Evolutionary conservation across 768 basidiomycete genomes (phyloP).

Genomic region (Auriscalpium orientale): DNA sequence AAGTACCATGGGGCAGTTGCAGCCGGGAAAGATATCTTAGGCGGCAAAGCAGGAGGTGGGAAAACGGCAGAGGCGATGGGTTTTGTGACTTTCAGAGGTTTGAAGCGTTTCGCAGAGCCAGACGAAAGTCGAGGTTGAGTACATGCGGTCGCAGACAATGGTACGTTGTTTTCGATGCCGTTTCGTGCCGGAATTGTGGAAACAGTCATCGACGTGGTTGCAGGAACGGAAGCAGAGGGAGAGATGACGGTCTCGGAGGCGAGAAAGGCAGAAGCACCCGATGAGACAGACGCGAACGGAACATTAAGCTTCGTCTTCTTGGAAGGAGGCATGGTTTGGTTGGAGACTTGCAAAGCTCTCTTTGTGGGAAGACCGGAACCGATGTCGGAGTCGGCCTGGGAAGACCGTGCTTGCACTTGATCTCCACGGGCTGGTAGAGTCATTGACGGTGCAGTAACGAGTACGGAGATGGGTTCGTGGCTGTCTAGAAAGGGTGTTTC

Average conservation of each 20-base stretch:
- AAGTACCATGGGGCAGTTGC: conserved; percentile 19
- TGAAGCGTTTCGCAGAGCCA: conserved; percentile 17
- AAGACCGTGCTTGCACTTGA: too few relatives aligned
- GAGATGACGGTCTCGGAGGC: not conserved
- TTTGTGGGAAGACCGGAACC: too few relatives aligned
- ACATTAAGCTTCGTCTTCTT: too few relatives aligned
- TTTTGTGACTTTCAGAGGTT: conserved; percentile 23
- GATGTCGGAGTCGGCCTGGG: too few relatives aligned
- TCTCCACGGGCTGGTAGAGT: too few relatives aligned
- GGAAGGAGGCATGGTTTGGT: too few relatives aligned
- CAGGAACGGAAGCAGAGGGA: not conserved
- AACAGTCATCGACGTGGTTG: not conserved
- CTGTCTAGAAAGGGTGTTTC: too few relatives aligned
- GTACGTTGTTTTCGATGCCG: not conserved
- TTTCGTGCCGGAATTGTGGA: not conserved
- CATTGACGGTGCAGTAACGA: too few relatives aligned
- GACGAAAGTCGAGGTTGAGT: conserved; percentile 5
- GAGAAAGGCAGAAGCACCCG: not conserved
- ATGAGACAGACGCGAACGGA: too few relatives aligned
- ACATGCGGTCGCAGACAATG: not conserved
- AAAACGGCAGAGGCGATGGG: not conserved
- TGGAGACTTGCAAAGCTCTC: too few relatives aligned
- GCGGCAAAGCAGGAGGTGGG: not conserved
- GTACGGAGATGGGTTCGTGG: too few relatives aligned
- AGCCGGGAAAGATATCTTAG: not conserved